Base-by-base conservation (phyloP, 2,329 filamentous ascomycete species). In the Drechslerella dactyloides region DNA sequence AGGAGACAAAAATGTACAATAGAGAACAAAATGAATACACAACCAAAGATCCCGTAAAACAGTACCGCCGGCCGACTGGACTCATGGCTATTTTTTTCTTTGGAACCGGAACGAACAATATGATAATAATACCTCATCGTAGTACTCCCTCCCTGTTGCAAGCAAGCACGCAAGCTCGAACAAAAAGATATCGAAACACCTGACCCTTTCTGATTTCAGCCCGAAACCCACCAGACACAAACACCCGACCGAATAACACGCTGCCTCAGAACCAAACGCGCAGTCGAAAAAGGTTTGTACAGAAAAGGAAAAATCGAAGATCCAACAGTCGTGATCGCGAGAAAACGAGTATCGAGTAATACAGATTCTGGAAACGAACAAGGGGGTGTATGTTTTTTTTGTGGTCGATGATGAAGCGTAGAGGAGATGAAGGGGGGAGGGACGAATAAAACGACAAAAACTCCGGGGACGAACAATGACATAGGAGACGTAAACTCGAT, bases 241-340 rank as follows among this genome's bases (percentile, higher is more conserved):
- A 70, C 66, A 70, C 66, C 66, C 46, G 46, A 50, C 53, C 59
- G 50, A 57, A 63, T 57, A 33, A 17, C 42, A 44, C 6, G 15
- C n/a, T 44, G 4, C 13, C 5, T 5, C 13, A 17, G 21, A 48
- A 48, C 44, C 44, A 17, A 6, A 19, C n/a, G 19, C 44, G 15
- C 44, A 48, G 19, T n/a, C n/a, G n/a, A n/a, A 60, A 44, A 59
- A n/a, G 54, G 51, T 70, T 70, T 70, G 59, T 70, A 70, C 66
- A 70, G 57, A 62, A 69, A 42, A 51, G 13, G 44, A 60, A 23
- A 58, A 56, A 55, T 35, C 11, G 57, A 52, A 55, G 19, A 8
- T 2, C 15, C 19, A 5, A 21, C 44, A 8, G 8, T 48, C 8
- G 21, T 19, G n/a, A n/a, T 48, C 21, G 44, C 19, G 44, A 54